Evolutionary conservation across 176 grass and related monocot genomes (phyloP).

Genomic region (Hyparrhenia diplandra): DNA sequence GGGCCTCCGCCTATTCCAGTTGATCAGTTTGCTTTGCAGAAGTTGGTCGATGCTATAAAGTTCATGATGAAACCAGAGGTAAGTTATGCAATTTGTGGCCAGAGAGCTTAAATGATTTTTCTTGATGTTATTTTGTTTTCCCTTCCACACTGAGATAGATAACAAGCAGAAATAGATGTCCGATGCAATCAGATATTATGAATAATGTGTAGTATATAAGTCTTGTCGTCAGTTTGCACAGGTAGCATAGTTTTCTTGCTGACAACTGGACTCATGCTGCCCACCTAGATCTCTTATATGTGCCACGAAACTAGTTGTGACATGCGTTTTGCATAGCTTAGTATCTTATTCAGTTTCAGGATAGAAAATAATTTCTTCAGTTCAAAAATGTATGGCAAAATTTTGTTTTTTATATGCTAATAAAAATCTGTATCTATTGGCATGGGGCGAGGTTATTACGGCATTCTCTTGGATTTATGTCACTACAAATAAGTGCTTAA

Average conservation of each 20-base stretch:
- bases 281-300: not conserved
- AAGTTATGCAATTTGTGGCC: conserved; percentile 2
- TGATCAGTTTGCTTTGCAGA: conserved; percentile 74
- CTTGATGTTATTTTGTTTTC: not conserved
- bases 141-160: not conserved
- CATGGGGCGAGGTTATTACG: not conserved
- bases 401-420: not conserved
- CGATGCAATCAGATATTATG: not conserved
- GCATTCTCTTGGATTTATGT: not conserved
- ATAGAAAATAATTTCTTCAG: not conserved
- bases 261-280: not conserved
- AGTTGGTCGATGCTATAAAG: conserved; percentile 74
- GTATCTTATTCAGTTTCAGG: too few species aligned
- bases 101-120: not conserved
- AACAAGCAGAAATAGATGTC: not conserved
- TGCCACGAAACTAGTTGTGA: not conserved
- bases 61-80: conserved; percentile 74
- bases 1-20: conserved; percentile 78
- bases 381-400: not conserved
- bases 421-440: not conserved
- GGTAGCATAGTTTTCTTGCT: not conserved
- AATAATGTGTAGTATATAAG: not conserved
- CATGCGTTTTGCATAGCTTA: not conserved
- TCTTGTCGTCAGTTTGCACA: not conserved
- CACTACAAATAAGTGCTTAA: not conserved